Evolutionary conservation across 2,329 filamentous ascomycete genomes (phyloP).

Genomic region (Dactylellina drechsleri): DNA sequence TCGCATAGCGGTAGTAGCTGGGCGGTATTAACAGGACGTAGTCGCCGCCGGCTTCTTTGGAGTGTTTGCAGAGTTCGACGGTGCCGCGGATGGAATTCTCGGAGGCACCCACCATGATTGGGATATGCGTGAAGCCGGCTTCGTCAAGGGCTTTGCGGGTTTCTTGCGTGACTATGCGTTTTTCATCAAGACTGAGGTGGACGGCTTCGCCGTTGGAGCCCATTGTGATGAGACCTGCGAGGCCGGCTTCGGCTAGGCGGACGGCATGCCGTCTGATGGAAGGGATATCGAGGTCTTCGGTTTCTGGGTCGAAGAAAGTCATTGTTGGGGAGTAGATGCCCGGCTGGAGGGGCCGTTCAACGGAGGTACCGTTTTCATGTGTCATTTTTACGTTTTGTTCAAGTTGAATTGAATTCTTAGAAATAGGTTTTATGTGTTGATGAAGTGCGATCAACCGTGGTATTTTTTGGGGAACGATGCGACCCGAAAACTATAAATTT

Average conservation of each 20-base stretch:
- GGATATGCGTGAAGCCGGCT: conserved; percentile 73
- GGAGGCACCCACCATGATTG: conserved; percentile 80
- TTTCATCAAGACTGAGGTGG: conserved; percentile 77
- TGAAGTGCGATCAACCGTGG: conserved; percentile 20
- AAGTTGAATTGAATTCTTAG: conserved; percentile 1
- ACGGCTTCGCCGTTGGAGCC: conserved; percentile 86
- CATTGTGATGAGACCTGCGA: conserved; percentile 79
- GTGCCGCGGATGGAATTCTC: conserved; percentile 78
- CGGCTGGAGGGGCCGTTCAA: conserved; percentile 56
- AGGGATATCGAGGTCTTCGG: conserved; percentile 73
- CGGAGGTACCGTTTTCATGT: conserved; percentile 39
- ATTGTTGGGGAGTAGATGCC: conserved; percentile 79
- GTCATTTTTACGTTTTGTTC: conserved; percentile 33
- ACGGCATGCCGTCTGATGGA: conserved; percentile 72
- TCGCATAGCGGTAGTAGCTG: conserved; percentile 77
- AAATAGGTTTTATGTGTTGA: conserved; percentile 31
- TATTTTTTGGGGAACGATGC: conserved; percentile 23
- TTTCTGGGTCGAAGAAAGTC: conserved; percentile 74
- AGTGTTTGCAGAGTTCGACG: conserved; percentile 75
- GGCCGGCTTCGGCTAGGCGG: conserved; percentile 76
- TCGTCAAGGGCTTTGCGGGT: conserved; percentile 76
- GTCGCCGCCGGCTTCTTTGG: conserved; percentile 75
- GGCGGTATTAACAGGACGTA: conserved; percentile 80
- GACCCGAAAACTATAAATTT: conserved; percentile 1
- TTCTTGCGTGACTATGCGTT: conserved; percentile 73